Evolutionary conservation across 768 basidiomycete species (phyloP).

Genomic region (Rhodotorula kratochvilovae): DNA sequence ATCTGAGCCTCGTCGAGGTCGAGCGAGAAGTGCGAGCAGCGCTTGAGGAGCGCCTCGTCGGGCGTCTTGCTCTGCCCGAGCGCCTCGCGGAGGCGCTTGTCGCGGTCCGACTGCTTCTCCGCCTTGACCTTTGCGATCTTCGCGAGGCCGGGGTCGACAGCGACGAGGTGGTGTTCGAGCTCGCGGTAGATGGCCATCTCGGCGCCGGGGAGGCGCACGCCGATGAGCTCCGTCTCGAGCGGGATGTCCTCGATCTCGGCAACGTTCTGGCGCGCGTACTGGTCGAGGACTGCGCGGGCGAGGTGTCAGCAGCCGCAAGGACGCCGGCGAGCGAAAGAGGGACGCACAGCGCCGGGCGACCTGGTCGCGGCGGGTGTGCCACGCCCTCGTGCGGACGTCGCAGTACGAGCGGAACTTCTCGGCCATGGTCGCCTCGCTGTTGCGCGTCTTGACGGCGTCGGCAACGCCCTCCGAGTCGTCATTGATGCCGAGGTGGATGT

Average conservation of each 20-base stretch:
- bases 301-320: neutral
- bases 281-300: conserved; percentile 42
- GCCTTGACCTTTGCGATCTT: conserved; percentile 51
- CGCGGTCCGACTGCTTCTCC: conserved; percentile 67
- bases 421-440: conserved; percentile 77
- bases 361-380: conserved; percentile 81
- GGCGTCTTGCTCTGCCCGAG: conserved; percentile 69
- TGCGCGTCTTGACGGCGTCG: conserved; percentile 70
- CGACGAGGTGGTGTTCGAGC: conserved; percentile 83
- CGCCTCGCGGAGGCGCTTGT: conserved; percentile 76
- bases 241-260: conserved; percentile 96
- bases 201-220: conserved; percentile 74
- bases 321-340: neutral
- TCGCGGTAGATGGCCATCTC: conserved; percentile 82
- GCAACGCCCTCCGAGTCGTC: conserved; percentile 79
- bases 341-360: conserved; percentile 63
- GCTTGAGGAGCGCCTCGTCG: conserved; percentile 74
- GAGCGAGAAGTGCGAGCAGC: conserved; percentile 90
- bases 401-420: conserved; percentile 96
- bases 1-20: conserved; percentile 50
- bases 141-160: conserved; percentile 69
- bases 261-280: conserved; percentile 64
- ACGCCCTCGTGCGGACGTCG: conserved; percentile 82
- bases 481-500: conserved; percentile 84
- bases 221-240: conserved; percentile 61